Evolutionary conservation across 768 basidiomycete species (phyloP).

Genomic region (Russula brevipes): DNA sequence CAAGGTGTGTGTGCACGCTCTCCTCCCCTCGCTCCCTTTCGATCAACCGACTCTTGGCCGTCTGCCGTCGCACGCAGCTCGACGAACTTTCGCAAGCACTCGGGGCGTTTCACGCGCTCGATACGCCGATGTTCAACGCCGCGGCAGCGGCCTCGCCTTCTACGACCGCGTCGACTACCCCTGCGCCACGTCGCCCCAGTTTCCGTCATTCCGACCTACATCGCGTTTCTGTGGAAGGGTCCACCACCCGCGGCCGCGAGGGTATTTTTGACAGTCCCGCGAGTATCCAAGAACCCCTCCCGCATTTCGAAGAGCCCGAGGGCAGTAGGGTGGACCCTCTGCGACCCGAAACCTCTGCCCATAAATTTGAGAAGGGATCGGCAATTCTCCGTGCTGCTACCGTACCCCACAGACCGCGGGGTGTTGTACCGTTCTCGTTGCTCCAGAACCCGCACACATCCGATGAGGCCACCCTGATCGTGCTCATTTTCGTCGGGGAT

Average conservation of each 20-base stretch:
- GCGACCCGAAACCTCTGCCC: background rate
- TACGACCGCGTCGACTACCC: slow-evolving; percentile 31
- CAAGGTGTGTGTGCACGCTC: slow-evolving; percentile 48
- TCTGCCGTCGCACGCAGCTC: slow-evolving; percentile 49
- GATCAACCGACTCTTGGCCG: background rate
- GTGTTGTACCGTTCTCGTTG: background rate
- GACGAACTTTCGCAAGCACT: slow-evolving; percentile 47
- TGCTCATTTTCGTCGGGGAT: background rate
- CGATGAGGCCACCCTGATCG: background rate
- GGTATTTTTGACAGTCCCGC: slow-evolving; percentile 33
- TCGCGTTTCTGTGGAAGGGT: slow-evolving; percentile 10
- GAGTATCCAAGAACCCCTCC: slow-evolving; percentile 26
- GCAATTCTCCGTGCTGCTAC: background rate
- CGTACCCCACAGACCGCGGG: background rate
- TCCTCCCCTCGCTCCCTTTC: background rate
- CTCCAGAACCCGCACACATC: background rate
- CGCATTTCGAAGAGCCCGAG: slow-evolving; percentile 13
- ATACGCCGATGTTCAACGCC: slow-evolving; percentile 39
- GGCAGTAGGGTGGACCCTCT: background rate
- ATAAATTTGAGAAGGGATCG: background rate
- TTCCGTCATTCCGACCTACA: slow-evolving; percentile 26
- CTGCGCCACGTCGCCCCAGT: slow-evolving; percentile 25
- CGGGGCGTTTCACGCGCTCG: slow-evolving; percentile 42
- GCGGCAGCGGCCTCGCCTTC: slow-evolving; percentile 27
- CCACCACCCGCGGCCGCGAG: slow-evolving; percentile 3